phyloP scores from a whole-genome alignment of 2,329 filamentous ascomycete genomes.

The Aspergillus brunneoviolaceus region DNA sequence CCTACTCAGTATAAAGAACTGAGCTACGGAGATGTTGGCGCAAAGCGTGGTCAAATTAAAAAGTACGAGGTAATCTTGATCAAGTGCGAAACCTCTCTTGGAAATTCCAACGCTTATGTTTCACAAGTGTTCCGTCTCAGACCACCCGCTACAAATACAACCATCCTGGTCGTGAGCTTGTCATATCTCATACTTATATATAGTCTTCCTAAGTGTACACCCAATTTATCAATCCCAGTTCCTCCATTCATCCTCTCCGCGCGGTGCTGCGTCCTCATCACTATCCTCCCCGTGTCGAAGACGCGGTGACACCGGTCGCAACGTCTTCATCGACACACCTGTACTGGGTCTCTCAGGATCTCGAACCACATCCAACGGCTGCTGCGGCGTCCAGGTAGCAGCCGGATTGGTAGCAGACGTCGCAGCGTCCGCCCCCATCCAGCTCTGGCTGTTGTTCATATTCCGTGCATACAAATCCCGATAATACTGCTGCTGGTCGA shows the following conservation, averaged over 20 bases:
- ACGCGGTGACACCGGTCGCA: constrained; percentile 41
- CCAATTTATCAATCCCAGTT: constrained; percentile 37
- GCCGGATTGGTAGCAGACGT: constrained; percentile 6
- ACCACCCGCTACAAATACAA: too few relatives aligned
- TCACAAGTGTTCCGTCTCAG: too few relatives aligned
- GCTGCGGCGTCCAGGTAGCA: constrained; percentile 22
- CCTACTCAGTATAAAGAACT: background rate
- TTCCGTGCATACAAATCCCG: constrained; percentile 38
- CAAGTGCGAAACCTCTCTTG: too few relatives aligned
- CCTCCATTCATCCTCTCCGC: constrained; percentile 39
- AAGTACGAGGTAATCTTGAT: too few relatives aligned
- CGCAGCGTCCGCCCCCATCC: constrained; percentile 20
- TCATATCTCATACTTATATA: background rate
- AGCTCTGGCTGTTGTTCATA: constrained; percentile 30
- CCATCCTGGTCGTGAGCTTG: background rate
- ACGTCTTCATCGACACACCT: constrained; percentile 45
- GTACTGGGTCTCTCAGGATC: constrained; percentile 37
- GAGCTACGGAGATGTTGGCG: too few relatives aligned
- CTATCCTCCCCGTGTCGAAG: constrained; percentile 32
- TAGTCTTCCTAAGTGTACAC: background rate
- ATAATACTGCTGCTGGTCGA: constrained; percentile 33
- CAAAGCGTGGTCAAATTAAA: too few relatives aligned
- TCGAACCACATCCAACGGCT: constrained; percentile 17
- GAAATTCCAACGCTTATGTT: too few relatives aligned
- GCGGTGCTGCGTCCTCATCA: constrained; percentile 5